Conservation (phyloP, 116 monocot genomes). For the Dioscorea cayenensis region DNA sequence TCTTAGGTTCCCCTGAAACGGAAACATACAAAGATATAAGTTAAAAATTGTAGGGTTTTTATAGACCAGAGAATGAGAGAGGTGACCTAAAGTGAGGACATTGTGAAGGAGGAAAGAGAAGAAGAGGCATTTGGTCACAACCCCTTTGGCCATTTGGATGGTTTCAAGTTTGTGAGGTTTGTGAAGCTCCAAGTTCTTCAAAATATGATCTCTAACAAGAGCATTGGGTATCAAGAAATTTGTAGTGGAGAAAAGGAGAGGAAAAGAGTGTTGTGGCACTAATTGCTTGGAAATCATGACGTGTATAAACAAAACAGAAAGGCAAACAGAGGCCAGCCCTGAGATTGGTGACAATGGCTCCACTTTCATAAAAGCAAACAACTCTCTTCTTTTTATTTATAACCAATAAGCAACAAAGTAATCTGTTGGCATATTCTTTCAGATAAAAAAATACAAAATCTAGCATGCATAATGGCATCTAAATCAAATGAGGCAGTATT, state of each 20-base stretch:
- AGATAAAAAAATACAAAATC: too few species aligned
- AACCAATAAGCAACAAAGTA: too few species aligned
- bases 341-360: too few species aligned
- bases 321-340: too few species aligned
- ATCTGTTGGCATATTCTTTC: too few species aligned
- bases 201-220: conserved; percentile 4
- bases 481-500: too few species aligned
- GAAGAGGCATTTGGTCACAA: conserved; percentile 11
- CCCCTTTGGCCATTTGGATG: conserved; percentile 27
- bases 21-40: neutral
- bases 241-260: conserved; percentile 13
- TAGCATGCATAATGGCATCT: too few species aligned
- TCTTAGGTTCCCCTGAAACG: conserved; percentile 11
- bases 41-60: neutral
- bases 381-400: too few species aligned
- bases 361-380: too few species aligned
- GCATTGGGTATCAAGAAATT: neutral
- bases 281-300: too few species aligned
- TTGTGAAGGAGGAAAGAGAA: conserved; percentile 22
- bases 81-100: conserved; percentile 39
- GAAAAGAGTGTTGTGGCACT: too few species aligned
- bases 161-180: neutral
- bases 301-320: too few species aligned
- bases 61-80: neutral
- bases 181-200: neutral